A percentile compares a stretch with the other conserved stretches of the same genome.
Evolutionary conservation across 2,329 filamentous ascomycete genomes (phyloP).

Genomic region (Blastomyces silverae): DNA sequence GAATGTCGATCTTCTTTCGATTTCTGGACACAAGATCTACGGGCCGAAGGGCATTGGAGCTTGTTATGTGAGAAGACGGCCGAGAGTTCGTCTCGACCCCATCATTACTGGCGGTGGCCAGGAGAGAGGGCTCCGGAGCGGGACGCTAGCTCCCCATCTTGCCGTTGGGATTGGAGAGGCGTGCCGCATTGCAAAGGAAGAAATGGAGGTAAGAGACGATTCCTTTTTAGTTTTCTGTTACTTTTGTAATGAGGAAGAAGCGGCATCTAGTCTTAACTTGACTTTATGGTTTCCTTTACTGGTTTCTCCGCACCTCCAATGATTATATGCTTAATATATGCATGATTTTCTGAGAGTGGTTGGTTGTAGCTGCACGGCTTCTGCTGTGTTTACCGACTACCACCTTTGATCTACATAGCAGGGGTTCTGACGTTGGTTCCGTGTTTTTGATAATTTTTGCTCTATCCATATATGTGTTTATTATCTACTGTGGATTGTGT

Average conservation of each 20-base stretch:
- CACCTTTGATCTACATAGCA: conserved; percentile 60
- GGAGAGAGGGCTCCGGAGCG: conserved; percentile 88
- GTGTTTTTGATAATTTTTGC: conserved; percentile 4
- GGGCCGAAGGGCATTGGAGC: conserved; percentile 95
- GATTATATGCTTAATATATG: conserved; percentile 80
- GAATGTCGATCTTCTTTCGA: conserved; percentile 98
- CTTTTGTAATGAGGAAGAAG: not conserved
- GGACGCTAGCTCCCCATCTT: conserved; percentile 81
- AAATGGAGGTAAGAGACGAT: conserved; percentile 67
- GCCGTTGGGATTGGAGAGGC: conserved; percentile 94
- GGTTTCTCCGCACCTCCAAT: conserved; percentile 36
- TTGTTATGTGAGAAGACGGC: conserved; percentile 87
- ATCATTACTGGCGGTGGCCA: conserved; percentile 96
- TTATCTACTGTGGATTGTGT: conserved; percentile 8
- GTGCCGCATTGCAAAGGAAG: conserved; percentile 81
- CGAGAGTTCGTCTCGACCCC: conserved; percentile 87
- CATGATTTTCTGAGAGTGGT: conserved; percentile 81
- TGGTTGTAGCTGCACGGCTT: conserved; percentile 44
- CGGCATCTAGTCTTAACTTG: not conserved
- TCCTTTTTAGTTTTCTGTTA: conserved; percentile 13
- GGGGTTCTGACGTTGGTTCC: conserved; percentile 51
- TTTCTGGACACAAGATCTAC: conserved; percentile 98
- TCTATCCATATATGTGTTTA: conserved; percentile 13
- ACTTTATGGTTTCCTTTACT: conserved; percentile 13
- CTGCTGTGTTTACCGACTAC: conserved; percentile 31